phyloP scores from a whole-genome alignment of 2,329 filamentous ascomycete genomes.

The Fusarium nygamai region DNA sequence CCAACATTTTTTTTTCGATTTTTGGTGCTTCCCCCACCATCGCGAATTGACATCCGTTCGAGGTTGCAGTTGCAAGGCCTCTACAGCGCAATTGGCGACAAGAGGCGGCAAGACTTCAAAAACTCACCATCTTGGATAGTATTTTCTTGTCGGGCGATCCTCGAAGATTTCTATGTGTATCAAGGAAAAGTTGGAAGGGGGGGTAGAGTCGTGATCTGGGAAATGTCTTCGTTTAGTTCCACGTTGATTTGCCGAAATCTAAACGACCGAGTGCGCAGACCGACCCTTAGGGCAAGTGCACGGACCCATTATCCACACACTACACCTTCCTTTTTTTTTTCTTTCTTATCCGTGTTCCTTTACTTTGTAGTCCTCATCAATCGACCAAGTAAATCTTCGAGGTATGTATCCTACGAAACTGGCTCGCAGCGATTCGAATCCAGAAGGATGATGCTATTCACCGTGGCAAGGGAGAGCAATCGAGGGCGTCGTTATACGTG shows the following conservation, averaged over 20 bases:
- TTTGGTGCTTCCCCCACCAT: constrained; percentile 12
- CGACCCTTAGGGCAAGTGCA: constrained; percentile 56
- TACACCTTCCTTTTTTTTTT: constrained; percentile 24
- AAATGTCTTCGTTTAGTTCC: constrained; percentile 45
- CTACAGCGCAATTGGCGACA: constrained; percentile 31
- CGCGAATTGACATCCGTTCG: constrained; percentile 13
- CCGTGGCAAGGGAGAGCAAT: constrained; percentile 72
- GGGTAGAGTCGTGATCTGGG: constrained; percentile 45
- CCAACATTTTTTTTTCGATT: constrained; percentile 4
- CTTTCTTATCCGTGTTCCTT: constrained; percentile 26
- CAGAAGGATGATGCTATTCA: constrained; percentile 56
- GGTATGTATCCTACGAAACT: constrained; percentile 57
- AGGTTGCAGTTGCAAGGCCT: not conserved
- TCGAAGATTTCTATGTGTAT: constrained; percentile 67
- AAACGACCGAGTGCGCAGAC: constrained; percentile 45
- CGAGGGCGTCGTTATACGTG: constrained; percentile 49
- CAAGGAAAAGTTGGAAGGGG: constrained; percentile 42
- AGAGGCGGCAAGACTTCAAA: not conserved
- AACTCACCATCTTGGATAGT: constrained; percentile 69
- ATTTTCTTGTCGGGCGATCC: constrained; percentile 70
- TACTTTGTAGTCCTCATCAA: constrained; percentile 42
- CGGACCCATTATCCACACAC: constrained; percentile 52
- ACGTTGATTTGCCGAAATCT: constrained; percentile 52
- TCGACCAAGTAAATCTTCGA: constrained; percentile 48
- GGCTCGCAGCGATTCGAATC: constrained; percentile 46